These are phyloP conservation scores for Tricholoma hemisulphureum DNA, from an alignment of 768 basidiomycete species.

Conservation along the genomic window DNA sequence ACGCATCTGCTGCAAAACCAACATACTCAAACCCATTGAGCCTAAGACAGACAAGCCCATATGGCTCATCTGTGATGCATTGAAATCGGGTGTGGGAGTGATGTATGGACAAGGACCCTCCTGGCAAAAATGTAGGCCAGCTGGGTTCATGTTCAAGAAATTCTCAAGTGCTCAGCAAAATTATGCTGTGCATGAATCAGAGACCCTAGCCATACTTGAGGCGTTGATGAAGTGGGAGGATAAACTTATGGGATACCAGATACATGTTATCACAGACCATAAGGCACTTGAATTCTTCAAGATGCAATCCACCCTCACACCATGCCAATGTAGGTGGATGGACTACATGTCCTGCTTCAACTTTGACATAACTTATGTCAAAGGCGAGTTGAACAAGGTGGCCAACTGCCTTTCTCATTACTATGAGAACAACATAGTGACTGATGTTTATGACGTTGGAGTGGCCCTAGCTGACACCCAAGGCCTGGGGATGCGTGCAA, in stretches of 20 bases:
- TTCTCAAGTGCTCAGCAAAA: constrained; percentile 27
- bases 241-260: constrained; percentile 24
- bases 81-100: too few species aligned
- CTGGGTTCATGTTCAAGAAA: constrained; percentile 29
- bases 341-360: constrained; percentile 30
- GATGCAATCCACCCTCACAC: constrained; percentile 14
- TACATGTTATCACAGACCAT: constrained; percentile 24
- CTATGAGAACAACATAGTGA: constrained; percentile 25
- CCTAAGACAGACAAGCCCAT: constrained; percentile 15
- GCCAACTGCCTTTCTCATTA: constrained; percentile 30
- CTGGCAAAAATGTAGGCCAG: constrained; percentile 24
- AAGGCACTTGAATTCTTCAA: constrained; percentile 27
- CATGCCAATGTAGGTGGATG: constrained; percentile 27
- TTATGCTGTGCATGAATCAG: constrained; percentile 20
- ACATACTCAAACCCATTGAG: not conserved
- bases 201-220: constrained; percentile 20
- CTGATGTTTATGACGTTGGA: constrained; percentile 14
- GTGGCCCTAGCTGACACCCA: too few species aligned
- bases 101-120: too few species aligned
- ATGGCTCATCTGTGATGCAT: constrained; percentile 28
- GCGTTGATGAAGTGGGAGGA: constrained; percentile 24
- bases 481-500: too few species aligned
- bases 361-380: constrained; percentile 24
- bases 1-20: too few species aligned
- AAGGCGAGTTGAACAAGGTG: constrained; percentile 25